Conservation (phyloP, 306 rosid genomes). For the Cyamopsis tetragonoloba region DNA sequence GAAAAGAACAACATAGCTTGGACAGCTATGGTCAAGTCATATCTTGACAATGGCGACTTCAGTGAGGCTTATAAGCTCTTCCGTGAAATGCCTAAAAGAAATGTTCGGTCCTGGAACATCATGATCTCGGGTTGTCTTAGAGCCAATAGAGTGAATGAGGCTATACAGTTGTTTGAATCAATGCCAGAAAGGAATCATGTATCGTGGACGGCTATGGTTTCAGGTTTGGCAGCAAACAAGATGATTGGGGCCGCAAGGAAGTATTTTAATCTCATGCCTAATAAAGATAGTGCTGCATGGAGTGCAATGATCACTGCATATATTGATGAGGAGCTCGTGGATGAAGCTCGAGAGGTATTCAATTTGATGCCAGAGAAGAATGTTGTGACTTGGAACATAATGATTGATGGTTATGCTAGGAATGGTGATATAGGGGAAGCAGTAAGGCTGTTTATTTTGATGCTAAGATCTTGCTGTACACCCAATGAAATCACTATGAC, state of each 20-base stretch:
- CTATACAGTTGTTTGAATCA: slow-evolving; percentile 34
- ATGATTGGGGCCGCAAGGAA: slow-evolving; percentile 36
- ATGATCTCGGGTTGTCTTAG: slow-evolving; percentile 44
- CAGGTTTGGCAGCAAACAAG: slow-evolving; percentile 42
- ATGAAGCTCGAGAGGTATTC: slow-evolving; percentile 40
- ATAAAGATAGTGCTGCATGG: slow-evolving; percentile 41
- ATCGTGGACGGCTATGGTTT: slow-evolving; percentile 50
- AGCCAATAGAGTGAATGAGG: slow-evolving; percentile 38
- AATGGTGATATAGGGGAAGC: slow-evolving; percentile 24
- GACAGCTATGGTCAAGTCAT: slow-evolving; percentile 50
- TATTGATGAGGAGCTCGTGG: slow-evolving; percentile 34
- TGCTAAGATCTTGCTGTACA: slow-evolving; percentile 35
- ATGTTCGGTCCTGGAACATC: slow-evolving; percentile 47
- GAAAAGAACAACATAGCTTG: slow-evolving; percentile 40
- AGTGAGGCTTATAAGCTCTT: slow-evolving; percentile 40
- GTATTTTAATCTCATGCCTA: slow-evolving; percentile 45
- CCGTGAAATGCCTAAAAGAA: slow-evolving; percentile 37
- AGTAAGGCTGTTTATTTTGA: slow-evolving; percentile 34
- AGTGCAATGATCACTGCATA: slow-evolving; percentile 44
- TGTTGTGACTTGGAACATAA: slow-evolving; percentile 37
- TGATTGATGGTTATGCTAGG: slow-evolving; percentile 40
- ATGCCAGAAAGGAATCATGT: slow-evolving; percentile 39
- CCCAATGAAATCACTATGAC: slow-evolving; percentile 37
- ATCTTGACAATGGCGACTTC: slow-evolving; percentile 36
- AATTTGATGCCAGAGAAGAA: slow-evolving; percentile 39